Base-by-base conservation (phyloP, 2,329 filamentous ascomycete genomes). In the Trichoderma atrobrunneum region DNA sequence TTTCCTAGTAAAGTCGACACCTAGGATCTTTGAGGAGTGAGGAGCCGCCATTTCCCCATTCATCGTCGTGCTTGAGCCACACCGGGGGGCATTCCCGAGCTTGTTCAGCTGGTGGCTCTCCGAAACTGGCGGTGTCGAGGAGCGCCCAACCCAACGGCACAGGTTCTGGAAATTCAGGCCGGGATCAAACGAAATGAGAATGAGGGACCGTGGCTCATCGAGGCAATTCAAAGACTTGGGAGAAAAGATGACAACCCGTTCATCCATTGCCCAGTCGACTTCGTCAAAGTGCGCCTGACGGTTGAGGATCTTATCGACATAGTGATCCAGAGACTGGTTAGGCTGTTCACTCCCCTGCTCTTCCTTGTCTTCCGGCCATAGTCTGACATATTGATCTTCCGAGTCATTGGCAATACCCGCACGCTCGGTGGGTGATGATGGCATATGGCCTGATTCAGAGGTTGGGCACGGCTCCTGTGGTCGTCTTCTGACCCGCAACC, bases 211-310 rank as follows among this genome's bases (percentile, higher is more conserved):
- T 60, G 72, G 63, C 48, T 67, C 51, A 30, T 73, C 63, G 3
- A 71, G 73, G 14, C 66, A 48, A 5, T 48, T 62, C 54, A 73
- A 72, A 34, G 74, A 54, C 36, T 72, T 54, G 68, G 78, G 68
- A 64, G 82, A 78, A 74, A 87, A 88, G 3, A 87, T 77, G n/a
- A 87, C 73, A 5, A 81, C 82, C 14, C 83, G 78, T n/a, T 86
- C 84, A 73, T 88, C 85, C 76, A 83, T 84, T 18, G 76, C 78
- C 21, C 84, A 85, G 2, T 81, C 78, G 2, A 87, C 77, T 7
- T 74, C 72, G 0, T 80, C 80, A 1, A 85, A 80, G 36, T 24
- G 73, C 66, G 69, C 73, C 74, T 68, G 70, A 8, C 74, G 76
- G 39, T 83, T 85, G 59, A 84, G 77, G 5, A 87, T 76, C 7